Evolutionary conservation across 768 basidiomycete genomes (phyloP).

Genomic region (Gelatoporia subvermispora): DNA sequence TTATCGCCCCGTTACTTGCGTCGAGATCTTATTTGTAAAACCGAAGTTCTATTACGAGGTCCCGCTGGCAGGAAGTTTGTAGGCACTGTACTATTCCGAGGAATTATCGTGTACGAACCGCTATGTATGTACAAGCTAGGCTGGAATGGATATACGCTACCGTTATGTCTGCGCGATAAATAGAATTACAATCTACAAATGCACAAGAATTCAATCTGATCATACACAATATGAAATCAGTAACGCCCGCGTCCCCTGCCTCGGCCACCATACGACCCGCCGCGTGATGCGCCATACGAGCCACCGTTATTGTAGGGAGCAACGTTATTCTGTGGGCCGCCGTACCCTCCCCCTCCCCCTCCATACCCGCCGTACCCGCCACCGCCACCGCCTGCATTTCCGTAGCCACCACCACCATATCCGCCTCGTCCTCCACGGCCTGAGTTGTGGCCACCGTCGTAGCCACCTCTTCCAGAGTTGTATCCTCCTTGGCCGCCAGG

Average conservation of each 20-base stretch:
- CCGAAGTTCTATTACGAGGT: no score
- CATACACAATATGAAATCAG: conserved; percentile 18
- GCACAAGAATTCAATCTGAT: neutral
- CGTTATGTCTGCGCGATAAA: neutral
- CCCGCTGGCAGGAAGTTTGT: no score
- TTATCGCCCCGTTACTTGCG: no score
- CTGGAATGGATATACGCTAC: conserved; percentile 8
- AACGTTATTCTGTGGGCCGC: conserved; percentile 10
- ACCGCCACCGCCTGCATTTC: conserved; percentile 27
- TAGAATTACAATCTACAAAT: conserved; percentile 5
- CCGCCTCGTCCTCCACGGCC: conserved; percentile 20
- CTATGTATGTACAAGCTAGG: conserved; percentile 3
- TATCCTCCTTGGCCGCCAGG: conserved; percentile 27
- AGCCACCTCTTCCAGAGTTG: conserved; percentile 24
- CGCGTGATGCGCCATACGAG: conserved; percentile 9
- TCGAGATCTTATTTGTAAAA: no score
- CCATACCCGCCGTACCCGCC: conserved; percentile 31
- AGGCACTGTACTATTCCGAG: no score
- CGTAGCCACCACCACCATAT: conserved; percentile 25
- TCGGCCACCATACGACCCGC: conserved; percentile 24
- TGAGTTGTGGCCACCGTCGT: conserved; percentile 27
- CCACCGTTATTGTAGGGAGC: conserved; percentile 14
- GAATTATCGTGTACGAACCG: neutral
- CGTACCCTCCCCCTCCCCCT: conserved; percentile 24
- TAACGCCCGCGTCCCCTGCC: conserved; percentile 49